A percentile compares a stretch with the other conserved stretches of the same genome.
phyloP scores from a whole-genome alignment of 1,284 basidiomycete genomes.

The Trametes polyzona region DNA sequence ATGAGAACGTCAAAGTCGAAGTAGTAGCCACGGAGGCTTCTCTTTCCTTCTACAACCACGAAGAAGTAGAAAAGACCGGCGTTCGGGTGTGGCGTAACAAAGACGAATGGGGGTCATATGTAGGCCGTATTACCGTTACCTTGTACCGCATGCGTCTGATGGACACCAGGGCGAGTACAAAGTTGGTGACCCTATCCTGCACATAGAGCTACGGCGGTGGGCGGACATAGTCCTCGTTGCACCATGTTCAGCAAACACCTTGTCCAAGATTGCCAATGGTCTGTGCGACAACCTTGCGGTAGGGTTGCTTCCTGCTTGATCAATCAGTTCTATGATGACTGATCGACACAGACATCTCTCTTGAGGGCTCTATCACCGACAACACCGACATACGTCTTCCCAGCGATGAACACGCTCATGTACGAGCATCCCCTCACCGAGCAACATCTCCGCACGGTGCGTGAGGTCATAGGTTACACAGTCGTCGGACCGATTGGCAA shows the following conservation, averaged over 20 bases:
- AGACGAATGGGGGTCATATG: constrained; percentile 84
- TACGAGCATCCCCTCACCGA: constrained; percentile 93
- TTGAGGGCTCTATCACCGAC: constrained; percentile 84
- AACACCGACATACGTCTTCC: constrained; percentile 89
- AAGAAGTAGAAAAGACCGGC: constrained; percentile 56
- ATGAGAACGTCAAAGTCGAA: constrained; percentile 77
- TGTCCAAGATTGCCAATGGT: constrained; percentile 90
- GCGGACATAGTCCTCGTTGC: constrained; percentile 94
- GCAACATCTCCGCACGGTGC: constrained; percentile 75
- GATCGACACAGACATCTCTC: constrained; percentile 77
- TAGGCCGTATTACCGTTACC: constrained; percentile 3
- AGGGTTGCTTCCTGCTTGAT: constrained; percentile 30
- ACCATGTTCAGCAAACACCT: constrained; percentile 94
- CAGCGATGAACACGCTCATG: constrained; percentile 99
- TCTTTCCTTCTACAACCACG: constrained; percentile 75
- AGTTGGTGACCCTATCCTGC: constrained; percentile 91
- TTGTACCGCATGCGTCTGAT: not conserved
- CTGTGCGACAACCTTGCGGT: constrained; percentile 91
- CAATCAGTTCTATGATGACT: not conserved
- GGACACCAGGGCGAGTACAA: constrained; percentile 57
- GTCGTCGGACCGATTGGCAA: constrained; percentile 89
- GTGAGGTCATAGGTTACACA: constrained; percentile 77
- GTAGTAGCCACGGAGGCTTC: constrained; percentile 84
- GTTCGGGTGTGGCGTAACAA: constrained; percentile 85
- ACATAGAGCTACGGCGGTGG: constrained; percentile 97